A percentile compares a stretch with the other conserved stretches of the same genome.
These are phyloP conservation scores for Colletotrichum sp. DNA, from an alignment of 2,329 filamentous ascomycete genomes.

Conservation along the genomic window DNA sequence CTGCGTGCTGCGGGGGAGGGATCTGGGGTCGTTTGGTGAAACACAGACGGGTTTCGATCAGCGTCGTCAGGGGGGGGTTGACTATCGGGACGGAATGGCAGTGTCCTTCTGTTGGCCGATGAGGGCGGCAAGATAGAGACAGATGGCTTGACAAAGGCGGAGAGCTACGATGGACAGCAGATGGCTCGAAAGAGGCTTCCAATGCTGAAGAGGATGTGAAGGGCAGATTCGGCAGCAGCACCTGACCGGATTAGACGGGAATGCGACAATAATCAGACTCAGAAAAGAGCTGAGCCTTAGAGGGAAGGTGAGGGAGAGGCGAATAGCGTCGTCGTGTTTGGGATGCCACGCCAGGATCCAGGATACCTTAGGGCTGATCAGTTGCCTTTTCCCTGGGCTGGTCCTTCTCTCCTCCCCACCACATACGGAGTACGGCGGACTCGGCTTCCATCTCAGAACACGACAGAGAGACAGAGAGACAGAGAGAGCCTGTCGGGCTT, in stretches of 20 bases:
- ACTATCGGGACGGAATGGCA: not conserved
- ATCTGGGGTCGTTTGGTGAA: slow-evolving; percentile 21
- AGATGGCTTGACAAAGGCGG: not conserved
- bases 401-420: not conserved
- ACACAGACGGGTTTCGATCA: slow-evolving; percentile 17
- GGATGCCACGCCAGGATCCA: slow-evolving; percentile 15
- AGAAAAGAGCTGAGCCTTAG: not conserved
- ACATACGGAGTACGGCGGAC: not conserved
- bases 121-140: not conserved
- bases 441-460: not conserved
- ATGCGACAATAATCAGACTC: not conserved
- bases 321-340: not conserved
- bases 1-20: slow-evolving; percentile 14
- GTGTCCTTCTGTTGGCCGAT: not conserved
- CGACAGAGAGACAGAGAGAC: not conserved
- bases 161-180: not conserved
- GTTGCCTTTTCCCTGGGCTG: not conserved
- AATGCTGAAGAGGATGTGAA: not conserved
- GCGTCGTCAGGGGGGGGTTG: not conserved
- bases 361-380: slow-evolving; percentile 16
- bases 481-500: not conserved
- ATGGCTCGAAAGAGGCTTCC: not conserved
- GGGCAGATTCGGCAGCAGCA: not conserved
- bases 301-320: slow-evolving; percentile 4
- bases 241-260: not conserved